These are phyloP conservation scores for Colletotrichum echinochloae DNA, from an alignment of 2,329 filamentous ascomycete species.

Conservation along the genomic window DNA sequence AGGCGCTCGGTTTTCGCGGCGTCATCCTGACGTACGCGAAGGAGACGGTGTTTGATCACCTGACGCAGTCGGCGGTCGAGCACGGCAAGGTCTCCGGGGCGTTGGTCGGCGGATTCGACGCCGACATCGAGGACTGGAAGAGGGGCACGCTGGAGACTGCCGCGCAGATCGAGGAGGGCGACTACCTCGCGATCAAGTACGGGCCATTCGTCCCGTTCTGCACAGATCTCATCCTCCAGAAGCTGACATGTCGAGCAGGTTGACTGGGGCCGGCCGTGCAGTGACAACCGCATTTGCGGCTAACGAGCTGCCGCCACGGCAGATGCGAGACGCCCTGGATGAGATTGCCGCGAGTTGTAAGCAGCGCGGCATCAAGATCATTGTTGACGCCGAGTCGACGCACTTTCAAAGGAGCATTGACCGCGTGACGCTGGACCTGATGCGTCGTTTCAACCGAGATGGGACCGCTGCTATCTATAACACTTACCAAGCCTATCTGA, in stretches of 20 bases:
- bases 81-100: slow-evolving; percentile 19
- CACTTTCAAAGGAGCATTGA: slow-evolving; percentile 56
- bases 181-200: slow-evolving; percentile 55
- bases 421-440: slow-evolving; percentile 49
- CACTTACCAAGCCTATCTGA: slow-evolving; percentile 70
- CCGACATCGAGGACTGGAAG: slow-evolving; percentile 54
- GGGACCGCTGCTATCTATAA: slow-evolving; percentile 55
- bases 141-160: slow-evolving; percentile 49
- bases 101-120: slow-evolving; percentile 33
- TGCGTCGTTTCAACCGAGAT: slow-evolving; percentile 55
- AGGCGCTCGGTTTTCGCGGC: slow-evolving; percentile 63
- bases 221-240: neutral
- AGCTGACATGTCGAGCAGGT: slow-evolving; percentile 43
- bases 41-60: slow-evolving; percentile 56
- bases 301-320: slow-evolving; percentile 51
- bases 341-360: slow-evolving; percentile 55
- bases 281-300: slow-evolving; percentile 54
- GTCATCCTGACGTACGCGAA: slow-evolving; percentile 68
- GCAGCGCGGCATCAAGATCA: slow-evolving; percentile 54
- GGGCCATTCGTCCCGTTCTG: slow-evolving; percentile 34
- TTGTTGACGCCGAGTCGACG: slow-evolving; percentile 61
- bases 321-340: slow-evolving; percentile 56
- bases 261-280: slow-evolving; percentile 56
- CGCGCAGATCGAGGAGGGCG: slow-evolving; percentile 49
- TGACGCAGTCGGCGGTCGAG: slow-evolving; percentile 43